These are phyloP conservation scores for Tricholoma flavovirens DNA, from an alignment of 768 basidiomycete genomes.

Conservation along the genomic window DNA sequence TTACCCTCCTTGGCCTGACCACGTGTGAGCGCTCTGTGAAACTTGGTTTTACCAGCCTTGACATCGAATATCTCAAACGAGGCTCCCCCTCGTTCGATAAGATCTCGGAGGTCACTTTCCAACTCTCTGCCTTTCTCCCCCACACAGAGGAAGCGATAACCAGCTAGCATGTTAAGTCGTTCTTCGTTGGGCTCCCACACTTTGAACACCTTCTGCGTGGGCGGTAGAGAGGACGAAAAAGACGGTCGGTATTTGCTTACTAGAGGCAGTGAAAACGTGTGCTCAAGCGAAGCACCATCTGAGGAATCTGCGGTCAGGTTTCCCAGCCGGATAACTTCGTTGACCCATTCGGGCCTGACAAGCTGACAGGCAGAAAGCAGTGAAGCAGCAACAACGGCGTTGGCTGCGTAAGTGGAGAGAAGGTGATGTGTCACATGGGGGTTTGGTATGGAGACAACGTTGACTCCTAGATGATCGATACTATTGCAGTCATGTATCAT, in stretches of 20 bases:
- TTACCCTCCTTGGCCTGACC: conserved; percentile 46
- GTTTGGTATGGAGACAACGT: conserved; percentile 40
- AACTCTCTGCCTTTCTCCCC: conserved; percentile 49
- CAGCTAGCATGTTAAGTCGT: conserved; percentile 47
- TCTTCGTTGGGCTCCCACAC: conserved; percentile 68
- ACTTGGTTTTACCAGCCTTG: conserved; percentile 40
- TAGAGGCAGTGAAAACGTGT: conserved; percentile 43
- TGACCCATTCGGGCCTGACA: conserved; percentile 65
- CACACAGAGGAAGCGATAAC: conserved; percentile 54
- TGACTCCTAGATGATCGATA: conserved; percentile 42
- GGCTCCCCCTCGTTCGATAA: conserved; percentile 53
- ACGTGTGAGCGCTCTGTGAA: conserved; percentile 46
- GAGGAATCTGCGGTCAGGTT: conserved; percentile 27
- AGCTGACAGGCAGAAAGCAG: conserved; percentile 53
- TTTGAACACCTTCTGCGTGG: conserved; percentile 43
- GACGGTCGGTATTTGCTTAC: conserved; percentile 53
- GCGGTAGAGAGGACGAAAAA: conserved; percentile 45
- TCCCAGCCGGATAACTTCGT: conserved; percentile 52
- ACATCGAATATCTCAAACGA: conserved; percentile 60
- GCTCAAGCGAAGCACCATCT: conserved; percentile 40
- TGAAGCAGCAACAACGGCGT: conserved; percentile 47
- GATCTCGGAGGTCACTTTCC: conserved; percentile 43
- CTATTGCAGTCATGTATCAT: background rate
- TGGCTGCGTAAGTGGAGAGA: conserved; percentile 43
- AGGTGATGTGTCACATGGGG: conserved; percentile 62